Evolutionary conservation across 2,329 filamentous ascomycete genomes (phyloP), one percentile per base, ranked within the genome.

Genomic region (Colletotrichum simmondsii): DNA sequence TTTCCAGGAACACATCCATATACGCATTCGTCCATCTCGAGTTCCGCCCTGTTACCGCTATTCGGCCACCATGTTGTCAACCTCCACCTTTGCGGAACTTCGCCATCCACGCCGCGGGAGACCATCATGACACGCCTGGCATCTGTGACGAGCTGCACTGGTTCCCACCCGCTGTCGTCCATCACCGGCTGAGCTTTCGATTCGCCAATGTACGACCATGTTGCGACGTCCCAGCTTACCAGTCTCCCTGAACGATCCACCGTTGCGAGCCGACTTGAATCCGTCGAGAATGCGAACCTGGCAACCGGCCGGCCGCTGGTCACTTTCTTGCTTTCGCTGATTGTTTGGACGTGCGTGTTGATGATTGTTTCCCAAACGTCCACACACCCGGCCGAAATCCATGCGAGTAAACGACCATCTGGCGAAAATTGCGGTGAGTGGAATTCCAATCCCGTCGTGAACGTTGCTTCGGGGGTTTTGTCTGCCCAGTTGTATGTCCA

Each of bases 61-160:
- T 61, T 54, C 60, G 66, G 66, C 71, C 66, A 72, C 71, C 71
- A 65, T 24, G 66, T 65, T 35, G 71, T 70, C 66, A 72, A 4
- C 35, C 60, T 14, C 60, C 71, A 71, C 35, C 22, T 62, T 66
- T 35, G 42, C 8, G 66, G 16, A 49, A 35, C 56, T 28, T 57
- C 32, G 6, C 16, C 32, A 5, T 35, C 59, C 4, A 49, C 42
- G 2, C 65, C 49, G 11, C 67, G 49, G 19, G 60, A 73, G 24
- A 68, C 28, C 14, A 62, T 56, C 49, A 73, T 37, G 16, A 65
- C 71, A 16, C 71, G 56, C 14, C 24, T 46, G 1, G 57, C 57
- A 28, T 59, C 35, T 8, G 61, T 61, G 6, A 71, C 61, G 26
- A 73, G 54, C 56, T 73, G 71, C 56, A 71, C 53, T 37, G 30